Evolutionary conservation across 148 eudicot species (phyloP), one percentile per base, ranked within the genome.

Genomic region (Hydrangea macrophylla): DNA sequence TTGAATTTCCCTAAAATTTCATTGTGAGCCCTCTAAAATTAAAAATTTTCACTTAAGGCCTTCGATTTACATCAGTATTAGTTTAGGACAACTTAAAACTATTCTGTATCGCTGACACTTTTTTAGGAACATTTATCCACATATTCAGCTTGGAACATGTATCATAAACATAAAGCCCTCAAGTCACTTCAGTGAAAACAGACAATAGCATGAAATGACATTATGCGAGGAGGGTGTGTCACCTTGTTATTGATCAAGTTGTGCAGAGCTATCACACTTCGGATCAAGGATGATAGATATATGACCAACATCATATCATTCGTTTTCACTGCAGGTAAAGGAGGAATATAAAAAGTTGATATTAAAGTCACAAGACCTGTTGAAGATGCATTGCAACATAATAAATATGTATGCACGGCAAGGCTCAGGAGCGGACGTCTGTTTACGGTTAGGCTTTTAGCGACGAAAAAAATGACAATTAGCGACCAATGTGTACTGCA

Each of bases 231-330:
- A 28, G 7, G 36, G 70, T 25, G 28, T 58, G 54, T 82, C 60
- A 92, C 97, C 96, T 92, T 92, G 80, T 92, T 92, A 79, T 91
- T 91, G 74, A 92, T 92, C 83, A 92, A 79, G 81, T 89, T 92
- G 79, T 92, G 97, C 68, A 92, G 97, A 35, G 97, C 95, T 57
- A 92, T 84, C 60, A 86, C 96, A 72, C 95, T 89, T 61, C 96
- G 79, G 75, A 92, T 89, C 42, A 92, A 87, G 64, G 97, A 92
- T 30, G 97, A 92, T 23, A 92, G 82, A 76, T 89, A 92, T 53
- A 88, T 92, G 56, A 89, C 97, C 80, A 92, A 80, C 97, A 92
- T 92, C 95, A 88, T 89, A 73, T 92, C 90, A 77, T 89, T 92
- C 45, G 97, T 92, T 86, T 89, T 89, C 72, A 92, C 96, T 89